phyloP scores from a whole-genome alignment of 2,329 filamentous ascomycete species.

The Fusarium secorum region DNA sequence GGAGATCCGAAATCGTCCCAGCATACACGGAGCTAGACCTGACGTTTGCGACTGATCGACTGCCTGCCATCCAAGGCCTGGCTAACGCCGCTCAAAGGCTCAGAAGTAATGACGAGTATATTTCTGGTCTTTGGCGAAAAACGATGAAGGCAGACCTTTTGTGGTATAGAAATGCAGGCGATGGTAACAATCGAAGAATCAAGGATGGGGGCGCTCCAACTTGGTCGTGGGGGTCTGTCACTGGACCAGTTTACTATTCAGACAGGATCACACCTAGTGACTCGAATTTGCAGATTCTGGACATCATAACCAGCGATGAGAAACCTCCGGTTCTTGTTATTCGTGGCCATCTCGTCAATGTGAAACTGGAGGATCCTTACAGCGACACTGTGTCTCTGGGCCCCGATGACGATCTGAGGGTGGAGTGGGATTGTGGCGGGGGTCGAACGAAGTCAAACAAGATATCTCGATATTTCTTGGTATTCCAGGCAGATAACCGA shows the following conservation, averaged over 20 bases:
- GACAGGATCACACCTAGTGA: background rate
- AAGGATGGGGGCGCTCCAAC: background rate
- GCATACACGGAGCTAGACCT: background rate
- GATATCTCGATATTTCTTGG: background rate
- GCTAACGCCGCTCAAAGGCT: background rate
- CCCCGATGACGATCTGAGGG: background rate
- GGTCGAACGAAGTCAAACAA: rapidly evolving
- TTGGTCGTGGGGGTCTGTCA: slow-evolving; percentile 9
- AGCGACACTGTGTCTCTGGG: background rate
- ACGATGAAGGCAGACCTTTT: background rate
- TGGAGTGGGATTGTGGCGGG: background rate
- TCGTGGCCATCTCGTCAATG: background rate
- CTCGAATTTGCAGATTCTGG: background rate
- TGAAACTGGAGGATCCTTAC: background rate
- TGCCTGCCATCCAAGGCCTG: background rate
- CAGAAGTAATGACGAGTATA: background rate
- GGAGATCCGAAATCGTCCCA: background rate
- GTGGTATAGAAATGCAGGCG: background rate
- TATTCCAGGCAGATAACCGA: background rate
- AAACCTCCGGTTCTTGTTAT: background rate
- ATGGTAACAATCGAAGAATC: background rate
- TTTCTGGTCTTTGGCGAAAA: background rate
- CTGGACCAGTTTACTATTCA: background rate
- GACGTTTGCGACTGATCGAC: background rate
- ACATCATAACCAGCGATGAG: background rate